Percentiles rank a stretch among this genome's conserved stretches.
Evolutionary conservation across 352 stramenopile species (phyloP).

Genomic region (Phytophthora citricola): DNA sequence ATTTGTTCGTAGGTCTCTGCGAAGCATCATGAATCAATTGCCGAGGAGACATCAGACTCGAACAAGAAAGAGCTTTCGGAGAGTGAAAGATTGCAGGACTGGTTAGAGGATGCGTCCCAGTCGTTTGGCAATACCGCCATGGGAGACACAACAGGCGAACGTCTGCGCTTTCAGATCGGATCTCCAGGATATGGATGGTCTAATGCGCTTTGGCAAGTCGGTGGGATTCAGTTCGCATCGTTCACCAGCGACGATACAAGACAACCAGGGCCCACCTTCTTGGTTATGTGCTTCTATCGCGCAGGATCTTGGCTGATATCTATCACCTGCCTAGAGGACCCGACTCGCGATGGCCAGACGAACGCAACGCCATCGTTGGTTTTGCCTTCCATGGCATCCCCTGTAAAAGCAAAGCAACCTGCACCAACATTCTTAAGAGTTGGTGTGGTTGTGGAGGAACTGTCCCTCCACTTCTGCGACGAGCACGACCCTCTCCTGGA

Average conservation of each 20-base stretch:
- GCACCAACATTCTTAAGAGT: constrained; percentile 43
- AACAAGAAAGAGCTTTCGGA: constrained; percentile 9
- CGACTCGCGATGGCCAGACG: constrained; percentile 23
- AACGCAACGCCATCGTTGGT: constrained; percentile 17
- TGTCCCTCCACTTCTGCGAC: constrained; percentile 72
- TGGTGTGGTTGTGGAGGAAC: constrained; percentile 43
- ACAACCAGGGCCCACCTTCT: constrained; percentile 48
- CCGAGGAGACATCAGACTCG: constrained; percentile 1
- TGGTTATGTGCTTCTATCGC: constrained; percentile 73
- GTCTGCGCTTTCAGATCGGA: constrained; percentile 74
- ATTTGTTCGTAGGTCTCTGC: constrained; percentile 18
- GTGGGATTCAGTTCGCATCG: constrained; percentile 84
- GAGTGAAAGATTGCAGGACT: constrained; percentile 31
- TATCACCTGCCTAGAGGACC: constrained; percentile 71
- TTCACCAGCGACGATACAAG: constrained; percentile 33
- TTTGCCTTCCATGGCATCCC: constrained; percentile 24
- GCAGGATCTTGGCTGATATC: constrained; percentile 77
- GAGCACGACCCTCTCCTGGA: constrained; percentile 55
- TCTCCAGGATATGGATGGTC: constrained; percentile 72
- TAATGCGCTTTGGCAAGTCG: constrained; percentile 81
- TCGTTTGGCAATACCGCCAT: constrained; percentile 4
- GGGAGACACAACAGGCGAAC: constrained; percentile 16
- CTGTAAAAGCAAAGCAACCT: constrained; percentile 8
- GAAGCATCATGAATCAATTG: constrained; percentile 15
- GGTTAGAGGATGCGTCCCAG: constrained; percentile 43